Conservation (phyloP, 306 rosid genomes). For the Cicer cuneatum region DNA sequence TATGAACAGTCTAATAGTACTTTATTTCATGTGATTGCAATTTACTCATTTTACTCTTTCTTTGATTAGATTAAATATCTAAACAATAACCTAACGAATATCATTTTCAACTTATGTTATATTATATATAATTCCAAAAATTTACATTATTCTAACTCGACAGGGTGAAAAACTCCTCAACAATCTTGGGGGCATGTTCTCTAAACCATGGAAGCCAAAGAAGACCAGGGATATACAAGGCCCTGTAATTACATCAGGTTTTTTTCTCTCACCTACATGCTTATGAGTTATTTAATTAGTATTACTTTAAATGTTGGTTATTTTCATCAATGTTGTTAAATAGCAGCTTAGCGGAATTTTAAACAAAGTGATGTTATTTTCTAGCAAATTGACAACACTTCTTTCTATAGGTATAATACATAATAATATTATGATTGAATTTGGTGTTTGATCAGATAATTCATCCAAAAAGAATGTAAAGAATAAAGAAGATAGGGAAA, state of each 20-base stretch:
- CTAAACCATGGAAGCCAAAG: constrained; percentile 92
- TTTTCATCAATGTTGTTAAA: no score
- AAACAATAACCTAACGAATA: no score
- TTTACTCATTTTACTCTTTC: neutral
- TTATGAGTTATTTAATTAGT: neutral
- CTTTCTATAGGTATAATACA: neutral
- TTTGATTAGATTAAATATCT: neutral
- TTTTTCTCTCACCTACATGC: constrained; percentile 33
- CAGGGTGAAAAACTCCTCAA: constrained; percentile 96
- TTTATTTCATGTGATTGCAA: no score
- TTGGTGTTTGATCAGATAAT: constrained; percentile 51
- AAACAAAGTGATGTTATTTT: neutral
- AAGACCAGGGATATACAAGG: constrained; percentile 67
- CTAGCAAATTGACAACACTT: neutral
- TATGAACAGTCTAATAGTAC: no score
- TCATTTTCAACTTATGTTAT: neutral
- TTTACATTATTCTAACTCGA: constrained; percentile 39
- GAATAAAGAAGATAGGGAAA: constrained; percentile 59
- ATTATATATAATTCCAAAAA: neutral
- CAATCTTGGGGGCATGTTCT: constrained; percentile 94
- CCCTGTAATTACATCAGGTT: constrained; percentile 81
- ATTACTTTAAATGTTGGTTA: constrained; percentile 10
- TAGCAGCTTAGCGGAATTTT: no score
- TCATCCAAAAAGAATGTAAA: constrained; percentile 48
- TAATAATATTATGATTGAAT: constrained; percentile 13